Percentiles rank a stretch among this genome's conserved stretches.
Conservation (phyloP, 2,329 filamentous ascomycete species). For the Lachnellula cervina region DNA sequence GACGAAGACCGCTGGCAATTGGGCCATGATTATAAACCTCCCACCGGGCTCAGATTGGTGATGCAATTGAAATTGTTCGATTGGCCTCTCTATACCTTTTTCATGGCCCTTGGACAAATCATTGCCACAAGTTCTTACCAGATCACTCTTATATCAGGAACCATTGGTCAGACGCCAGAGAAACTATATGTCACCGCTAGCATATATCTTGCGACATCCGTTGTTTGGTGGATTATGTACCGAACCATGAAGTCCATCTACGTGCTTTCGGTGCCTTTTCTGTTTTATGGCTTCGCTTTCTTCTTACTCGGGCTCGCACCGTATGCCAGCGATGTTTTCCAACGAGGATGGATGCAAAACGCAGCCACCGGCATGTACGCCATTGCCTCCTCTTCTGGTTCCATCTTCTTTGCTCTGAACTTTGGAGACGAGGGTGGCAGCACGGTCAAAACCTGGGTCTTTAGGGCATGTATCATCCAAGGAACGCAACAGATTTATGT, state of each 20-base stretch:
- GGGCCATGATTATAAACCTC: too few relatives aligned
- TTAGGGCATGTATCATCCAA: conserved; percentile 60
- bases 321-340: conserved; percentile 36
- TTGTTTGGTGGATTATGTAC: conserved; percentile 59
- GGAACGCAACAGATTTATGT: conserved; percentile 64
- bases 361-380: conserved; percentile 58
- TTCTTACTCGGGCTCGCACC: conserved; percentile 56
- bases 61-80: background rate
- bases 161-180: conserved; percentile 52
- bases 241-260: conserved; percentile 51
- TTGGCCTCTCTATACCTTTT: too few relatives aligned
- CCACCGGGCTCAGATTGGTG: too few relatives aligned
- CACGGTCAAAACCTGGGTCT: conserved; percentile 61
- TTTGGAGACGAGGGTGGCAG: conserved; percentile 59
- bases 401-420: conserved; percentile 62
- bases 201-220: conserved; percentile 53
- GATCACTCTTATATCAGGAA: conserved; percentile 59
- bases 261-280: conserved; percentile 54
- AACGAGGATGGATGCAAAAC: conserved; percentile 43
- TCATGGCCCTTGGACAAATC: conserved; percentile 48
- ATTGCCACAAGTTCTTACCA: conserved; percentile 63
- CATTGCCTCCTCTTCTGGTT: conserved; percentile 56
- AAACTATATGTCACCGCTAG: conserved; percentile 56
- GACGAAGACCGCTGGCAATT: too few relatives aligned
- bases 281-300: conserved; percentile 56